These are phyloP conservation scores for Pilatotrama ljubarskyi DNA, from an alignment of 768 basidiomycete species.

Conservation along the genomic window DNA sequence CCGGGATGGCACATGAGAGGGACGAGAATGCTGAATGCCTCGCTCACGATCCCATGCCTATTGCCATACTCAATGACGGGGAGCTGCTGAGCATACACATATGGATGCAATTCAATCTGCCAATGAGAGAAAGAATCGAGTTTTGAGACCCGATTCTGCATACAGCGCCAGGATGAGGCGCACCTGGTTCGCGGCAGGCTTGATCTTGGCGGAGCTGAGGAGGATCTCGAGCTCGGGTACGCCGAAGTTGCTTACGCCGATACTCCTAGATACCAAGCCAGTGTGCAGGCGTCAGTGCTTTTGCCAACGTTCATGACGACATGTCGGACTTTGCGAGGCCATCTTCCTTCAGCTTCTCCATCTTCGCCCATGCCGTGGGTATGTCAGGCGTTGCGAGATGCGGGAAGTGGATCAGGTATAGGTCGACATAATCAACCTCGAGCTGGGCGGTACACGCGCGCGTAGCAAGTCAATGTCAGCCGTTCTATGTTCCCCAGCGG, in stretches of 20 bases:
- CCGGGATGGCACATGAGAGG: conserved; percentile 61
- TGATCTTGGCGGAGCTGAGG: conserved; percentile 58
- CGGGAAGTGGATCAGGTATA: conserved; percentile 71
- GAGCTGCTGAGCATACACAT: conserved; percentile 55
- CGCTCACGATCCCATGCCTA: conserved; percentile 61
- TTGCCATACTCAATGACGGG: conserved; percentile 59
- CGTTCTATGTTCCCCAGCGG: no score
- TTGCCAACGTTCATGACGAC: background rate
- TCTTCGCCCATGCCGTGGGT: conserved; percentile 59
- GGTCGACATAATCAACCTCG: conserved; percentile 62
- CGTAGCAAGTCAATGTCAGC: no score
- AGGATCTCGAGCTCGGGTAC: conserved; percentile 54
- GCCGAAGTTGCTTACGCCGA: conserved; percentile 72
- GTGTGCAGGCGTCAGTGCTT: background rate
- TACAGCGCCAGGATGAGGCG: conserved; percentile 2
- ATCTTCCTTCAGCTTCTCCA: conserved; percentile 58
- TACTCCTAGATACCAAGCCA: conserved; percentile 47
- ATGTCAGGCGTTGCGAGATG: conserved; percentile 57
- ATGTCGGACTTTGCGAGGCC: conserved; percentile 56
- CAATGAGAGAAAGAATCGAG: background rate
- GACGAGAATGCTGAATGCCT: conserved; percentile 69
- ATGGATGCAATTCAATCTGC: conserved; percentile 71
- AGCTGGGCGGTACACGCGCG: conserved; percentile 42
- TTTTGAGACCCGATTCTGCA: no score
- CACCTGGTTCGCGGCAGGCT: conserved; percentile 71